phyloP scores from a whole-genome alignment of 2,329 filamentous ascomycete genomes.

The Scytalidium sp. region DNA sequence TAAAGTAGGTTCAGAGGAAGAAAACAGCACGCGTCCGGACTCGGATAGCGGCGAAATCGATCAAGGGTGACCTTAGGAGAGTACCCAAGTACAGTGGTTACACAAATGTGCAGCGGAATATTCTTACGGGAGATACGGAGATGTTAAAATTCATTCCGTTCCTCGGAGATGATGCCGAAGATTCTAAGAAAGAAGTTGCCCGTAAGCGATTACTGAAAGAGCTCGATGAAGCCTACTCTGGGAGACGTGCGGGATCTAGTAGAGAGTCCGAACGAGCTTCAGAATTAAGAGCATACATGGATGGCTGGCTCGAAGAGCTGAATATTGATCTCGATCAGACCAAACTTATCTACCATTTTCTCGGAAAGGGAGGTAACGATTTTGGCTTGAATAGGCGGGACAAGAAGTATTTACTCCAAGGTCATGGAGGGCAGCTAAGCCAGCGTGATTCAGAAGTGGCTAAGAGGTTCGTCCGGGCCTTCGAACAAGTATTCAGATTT shows the following conservation, averaged over 20 bases:
- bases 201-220: constrained; percentile 15
- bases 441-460: constrained; percentile 2
- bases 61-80: constrained; percentile 10
- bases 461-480: constrained; percentile 11
- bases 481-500: constrained; percentile 13
- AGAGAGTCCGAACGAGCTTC: constrained; percentile 13
- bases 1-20: constrained; percentile 7
- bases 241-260: constrained; percentile 9
- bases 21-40: constrained; percentile 12
- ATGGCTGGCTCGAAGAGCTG: constrained; percentile 14
- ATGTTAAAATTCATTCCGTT: constrained; percentile 22
- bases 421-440: constrained; percentile 7
- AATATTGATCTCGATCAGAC: constrained; percentile 10
- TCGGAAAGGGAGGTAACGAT: constrained; percentile 1
- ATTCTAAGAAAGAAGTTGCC: constrained; percentile 3
- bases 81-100: constrained; percentile 19
- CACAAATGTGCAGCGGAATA: constrained; percentile 1
- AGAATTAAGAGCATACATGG: constrained; percentile 13
- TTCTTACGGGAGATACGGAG: constrained; percentile 16
- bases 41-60: constrained; percentile 7
- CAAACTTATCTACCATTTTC: constrained; percentile 16
- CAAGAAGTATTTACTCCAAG: constrained; percentile 9
- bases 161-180: constrained; percentile 11
- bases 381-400: constrained; percentile 7
- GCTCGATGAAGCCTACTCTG: constrained; percentile 14